Percentiles rank a stretch among this genome's conserved stretches.
Evolutionary conservation across 2,329 filamentous ascomycete species (phyloP).

Genomic region (Metarhizium rileyi): DNA sequence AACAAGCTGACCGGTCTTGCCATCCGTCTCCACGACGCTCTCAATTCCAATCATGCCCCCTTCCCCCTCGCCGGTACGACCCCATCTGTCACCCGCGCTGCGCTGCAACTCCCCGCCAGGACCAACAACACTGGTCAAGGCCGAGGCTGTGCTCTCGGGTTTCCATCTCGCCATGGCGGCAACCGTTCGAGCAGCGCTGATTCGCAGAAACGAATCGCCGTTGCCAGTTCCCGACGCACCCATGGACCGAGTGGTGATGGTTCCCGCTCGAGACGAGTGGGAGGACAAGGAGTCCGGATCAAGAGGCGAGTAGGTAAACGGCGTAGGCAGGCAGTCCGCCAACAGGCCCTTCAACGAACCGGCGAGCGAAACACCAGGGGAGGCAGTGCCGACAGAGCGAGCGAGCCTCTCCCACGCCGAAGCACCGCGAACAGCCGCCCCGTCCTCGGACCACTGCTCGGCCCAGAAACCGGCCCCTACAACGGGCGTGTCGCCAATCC

Average conservation of each 20-base stretch:
- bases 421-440: constrained; percentile 14
- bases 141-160: constrained; percentile 39
- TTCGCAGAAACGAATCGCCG: constrained; percentile 75
- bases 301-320: constrained; percentile 29
- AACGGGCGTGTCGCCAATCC: constrained; percentile 79
- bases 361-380: constrained; percentile 14
- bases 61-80: constrained; percentile 64
- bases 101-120: constrained; percentile 62
- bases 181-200: constrained; percentile 60
- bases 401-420: constrained; percentile 9
- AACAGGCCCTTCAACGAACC: constrained; percentile 37
- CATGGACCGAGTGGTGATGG: constrained; percentile 24
- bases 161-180: constrained; percentile 63
- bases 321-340: constrained; percentile 50
- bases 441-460: constrained; percentile 59
- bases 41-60: constrained; percentile 83
- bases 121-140: constrained; percentile 58
- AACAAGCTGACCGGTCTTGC: constrained; percentile 28
- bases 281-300: not conserved
- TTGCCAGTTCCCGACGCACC: constrained; percentile 76
- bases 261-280: not conserved
- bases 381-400: not conserved
- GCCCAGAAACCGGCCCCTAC: constrained; percentile 85
- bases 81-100: constrained; percentile 67
- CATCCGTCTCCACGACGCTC: constrained; percentile 36